Evolutionary conservation across 176 grass and related monocot species (phyloP), one percentile per base, ranked within the genome.

Genomic region (Elaeis guineensis): DNA sequence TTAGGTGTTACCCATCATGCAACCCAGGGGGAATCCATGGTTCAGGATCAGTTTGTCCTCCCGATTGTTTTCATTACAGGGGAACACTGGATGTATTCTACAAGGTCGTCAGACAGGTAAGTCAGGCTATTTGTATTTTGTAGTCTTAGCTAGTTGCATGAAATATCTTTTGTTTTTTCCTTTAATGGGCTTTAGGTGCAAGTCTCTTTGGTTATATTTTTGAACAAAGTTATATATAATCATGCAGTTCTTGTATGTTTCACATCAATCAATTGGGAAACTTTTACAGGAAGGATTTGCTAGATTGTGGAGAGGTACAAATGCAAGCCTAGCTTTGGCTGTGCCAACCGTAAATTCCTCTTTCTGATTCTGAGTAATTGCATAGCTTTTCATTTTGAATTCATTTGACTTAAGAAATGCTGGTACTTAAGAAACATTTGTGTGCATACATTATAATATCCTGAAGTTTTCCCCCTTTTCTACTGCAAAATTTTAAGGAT

Each of bases 251-350:
- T 30, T 30, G 28, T 30, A 30, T 17, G n/a, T 54, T 16, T 30
- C n/a, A 52, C 55, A 19, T 55, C 23, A 44, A 49, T n/a, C 24
- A 35, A 61, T 20, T 21, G 50, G 48, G 15, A 15, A 73, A 57
- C 32, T 24, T 55, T 26, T 73, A 49, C 75, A 96, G 91, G 91
- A 96, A 96, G 91, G 91, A 67, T 50, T 87, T 48, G 61, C 58
- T 72, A 90, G 65, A 70, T 66, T 96, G 59, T 96, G 91, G 91
- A 96, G 91, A 68, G 91, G 91, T 65, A 96, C 91, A 51, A 78
- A 65, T 72, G 91, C 91, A 50, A 96, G 86, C 65, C 74, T 96
- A 55, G 72, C 66, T 57, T 82, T 96, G 67, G 86, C 91, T 2
- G 58, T 96, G 51, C 91, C 91, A 75, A 87, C 83, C 57, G 91